These are phyloP conservation scores for Camellia japonica DNA, from an alignment of 148 eudicot genomes.

Conservation along the genomic window DNA sequence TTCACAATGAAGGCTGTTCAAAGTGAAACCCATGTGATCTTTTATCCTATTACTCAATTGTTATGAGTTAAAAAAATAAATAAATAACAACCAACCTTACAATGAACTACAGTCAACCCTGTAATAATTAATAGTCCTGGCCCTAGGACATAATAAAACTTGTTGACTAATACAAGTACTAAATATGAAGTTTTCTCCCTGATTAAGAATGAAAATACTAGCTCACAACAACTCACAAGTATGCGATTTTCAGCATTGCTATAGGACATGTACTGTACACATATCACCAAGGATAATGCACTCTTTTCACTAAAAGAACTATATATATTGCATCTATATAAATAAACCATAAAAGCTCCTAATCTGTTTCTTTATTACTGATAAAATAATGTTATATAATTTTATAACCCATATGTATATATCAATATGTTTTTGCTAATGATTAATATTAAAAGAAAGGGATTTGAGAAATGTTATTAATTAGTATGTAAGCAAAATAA, in stretches of 20 bases:
- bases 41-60: background rate
- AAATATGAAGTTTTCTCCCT: background rate
- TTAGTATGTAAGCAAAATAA: background rate
- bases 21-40: background rate
- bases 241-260: no score
- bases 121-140: background rate
- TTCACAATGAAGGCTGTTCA: background rate
- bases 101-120: slow-evolving; percentile 1
- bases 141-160: background rate
- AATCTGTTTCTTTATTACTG: background rate
- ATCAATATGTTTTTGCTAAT: background rate
- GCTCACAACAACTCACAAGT: background rate
- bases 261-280: background rate
- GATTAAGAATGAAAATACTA: background rate
- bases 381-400: background rate
- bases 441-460: background rate
- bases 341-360: background rate
- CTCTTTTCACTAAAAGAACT: background rate
- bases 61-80: background rate
- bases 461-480: background rate
- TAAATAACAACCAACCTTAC: background rate
- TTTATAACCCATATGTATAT: background rate
- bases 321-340: background rate
- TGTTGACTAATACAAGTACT: background rate
- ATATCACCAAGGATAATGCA: background rate